Evolutionary conservation across 768 basidiomycete species (phyloP).

Genomic region (Psilocybe azurescens): DNA sequence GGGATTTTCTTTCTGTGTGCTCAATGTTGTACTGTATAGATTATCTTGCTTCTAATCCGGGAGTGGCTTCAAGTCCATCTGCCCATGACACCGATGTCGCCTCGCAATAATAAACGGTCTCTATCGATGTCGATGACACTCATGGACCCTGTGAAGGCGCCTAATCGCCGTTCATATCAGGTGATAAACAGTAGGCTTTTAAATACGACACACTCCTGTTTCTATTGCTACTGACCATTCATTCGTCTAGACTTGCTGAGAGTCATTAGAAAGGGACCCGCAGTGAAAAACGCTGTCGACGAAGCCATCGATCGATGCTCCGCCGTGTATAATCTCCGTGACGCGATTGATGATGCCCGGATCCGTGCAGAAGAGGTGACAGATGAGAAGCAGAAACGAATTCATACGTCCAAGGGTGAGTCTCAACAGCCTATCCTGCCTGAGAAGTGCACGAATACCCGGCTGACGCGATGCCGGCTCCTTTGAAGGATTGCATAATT

Average conservation of each 20-base stretch:
- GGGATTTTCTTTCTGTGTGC: background rate
- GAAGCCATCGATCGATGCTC: conserved; percentile 88
- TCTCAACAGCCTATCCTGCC: background rate
- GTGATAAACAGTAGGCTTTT: conserved; percentile 81
- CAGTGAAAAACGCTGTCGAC: conserved; percentile 87
- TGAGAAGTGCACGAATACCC: no score
- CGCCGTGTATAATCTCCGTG: conserved; percentile 82
- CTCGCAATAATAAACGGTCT: conserved; percentile 40
- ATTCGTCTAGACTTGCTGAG: conserved; percentile 69
- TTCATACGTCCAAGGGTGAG: conserved; percentile 73
- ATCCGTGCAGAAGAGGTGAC: conserved; percentile 76
- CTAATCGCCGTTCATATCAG: conserved; percentile 72
- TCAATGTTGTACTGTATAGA: conserved; percentile 40
- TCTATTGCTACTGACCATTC: background rate
- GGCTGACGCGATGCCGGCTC: conserved; percentile 42
- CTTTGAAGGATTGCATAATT: conserved; percentile 59
- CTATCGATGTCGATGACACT: conserved; percentile 50
- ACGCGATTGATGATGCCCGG: conserved; percentile 86
- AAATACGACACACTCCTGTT: background rate
- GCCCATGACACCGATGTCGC: conserved; percentile 41
- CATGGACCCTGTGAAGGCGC: conserved; percentile 37
- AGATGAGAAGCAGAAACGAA: conserved; percentile 71
- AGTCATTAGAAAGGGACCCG: conserved; percentile 84
- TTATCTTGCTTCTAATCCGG: conserved; percentile 83
- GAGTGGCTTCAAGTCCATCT: conserved; percentile 72